Evolutionary conservation across 2,329 filamentous ascomycete species (phyloP).

Genomic region (Fusarium sp.): DNA sequence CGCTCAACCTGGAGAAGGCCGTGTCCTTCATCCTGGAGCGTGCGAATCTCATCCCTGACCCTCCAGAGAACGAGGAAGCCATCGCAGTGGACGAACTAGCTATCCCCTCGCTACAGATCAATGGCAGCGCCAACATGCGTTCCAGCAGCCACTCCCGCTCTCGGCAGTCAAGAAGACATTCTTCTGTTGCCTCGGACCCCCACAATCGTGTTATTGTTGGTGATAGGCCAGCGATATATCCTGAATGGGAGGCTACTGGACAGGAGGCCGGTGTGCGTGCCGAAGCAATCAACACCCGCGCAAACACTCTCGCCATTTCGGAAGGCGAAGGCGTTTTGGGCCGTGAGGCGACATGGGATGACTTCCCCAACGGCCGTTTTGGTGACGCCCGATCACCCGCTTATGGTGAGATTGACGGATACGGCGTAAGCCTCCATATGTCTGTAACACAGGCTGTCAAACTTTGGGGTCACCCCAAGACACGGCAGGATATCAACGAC

Average conservation of each 20-base stretch:
- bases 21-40: constrained; percentile 93
- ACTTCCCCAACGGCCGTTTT: constrained; percentile 96
- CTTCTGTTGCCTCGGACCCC: constrained; percentile 84
- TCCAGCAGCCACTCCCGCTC: constrained; percentile 52
- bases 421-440: constrained; percentile 94
- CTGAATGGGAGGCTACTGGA: constrained; percentile 78
- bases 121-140: constrained; percentile 56
- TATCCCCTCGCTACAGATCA: constrained; percentile 56
- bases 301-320: constrained; percentile 90
- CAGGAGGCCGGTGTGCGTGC: constrained; percentile 81
- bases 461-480: constrained; percentile 85
- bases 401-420: constrained; percentile 97
- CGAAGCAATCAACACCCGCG: constrained; percentile 79
- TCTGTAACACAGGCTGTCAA: constrained; percentile 84
- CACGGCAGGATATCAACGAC: constrained; percentile 76
- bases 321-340: constrained; percentile 92
- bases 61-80: constrained; percentile 64
- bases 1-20: constrained; percentile 94
- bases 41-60: constrained; percentile 81
- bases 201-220: constrained; percentile 89
- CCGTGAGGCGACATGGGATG: constrained; percentile 97
- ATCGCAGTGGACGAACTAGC: constrained; percentile 59
- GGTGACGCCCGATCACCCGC: constrained; percentile 93
- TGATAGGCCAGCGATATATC: constrained; percentile 67
- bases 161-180: constrained; percentile 69